Conservation (phyloP, 495 filamentous ascomycete species). For the Talaromyces wortmannii region DNA sequence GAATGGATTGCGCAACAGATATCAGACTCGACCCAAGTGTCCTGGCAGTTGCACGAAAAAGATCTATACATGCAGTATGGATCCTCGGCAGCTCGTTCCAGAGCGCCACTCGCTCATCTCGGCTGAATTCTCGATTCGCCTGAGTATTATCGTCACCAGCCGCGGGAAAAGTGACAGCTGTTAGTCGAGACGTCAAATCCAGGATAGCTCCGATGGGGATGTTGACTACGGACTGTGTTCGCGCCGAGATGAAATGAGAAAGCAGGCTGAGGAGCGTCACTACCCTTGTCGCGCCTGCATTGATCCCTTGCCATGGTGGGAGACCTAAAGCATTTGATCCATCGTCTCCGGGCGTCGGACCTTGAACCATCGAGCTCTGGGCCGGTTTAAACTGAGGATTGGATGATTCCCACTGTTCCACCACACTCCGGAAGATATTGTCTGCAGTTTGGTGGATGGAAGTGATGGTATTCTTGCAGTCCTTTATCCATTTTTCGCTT, state of each 20-base stretch:
- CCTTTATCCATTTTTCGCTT: conserved; percentile 65
- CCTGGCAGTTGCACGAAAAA: conserved; percentile 46
- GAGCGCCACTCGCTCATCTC: conserved; percentile 71
- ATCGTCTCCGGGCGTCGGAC: conserved; percentile 28
- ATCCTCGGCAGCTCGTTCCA: conserved; percentile 65
- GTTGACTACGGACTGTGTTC: conserved; percentile 53
- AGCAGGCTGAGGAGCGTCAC: conserved; percentile 50
- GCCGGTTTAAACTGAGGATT: conserved; percentile 19
- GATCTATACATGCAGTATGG: conserved; percentile 57
- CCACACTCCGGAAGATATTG: conserved; percentile 64
- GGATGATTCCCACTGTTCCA: conserved; percentile 71
- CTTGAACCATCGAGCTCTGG: conserved; percentile 20
- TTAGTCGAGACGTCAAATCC: conserved; percentile 60
- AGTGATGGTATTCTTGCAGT: conserved; percentile 49
- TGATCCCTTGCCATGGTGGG: conserved; percentile 62
- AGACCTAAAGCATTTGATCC: conserved; percentile 44
- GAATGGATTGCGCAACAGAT: conserved; percentile 47
- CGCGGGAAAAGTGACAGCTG: conserved; percentile 55
- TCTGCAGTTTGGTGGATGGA: conserved; percentile 62
- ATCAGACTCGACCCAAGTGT: conserved; percentile 46
- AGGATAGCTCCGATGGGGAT: conserved; percentile 58
- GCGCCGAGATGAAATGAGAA: conserved; percentile 46
- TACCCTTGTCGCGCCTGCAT: conserved; percentile 62
- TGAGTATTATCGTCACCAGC: conserved; percentile 23
- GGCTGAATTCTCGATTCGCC: conserved; percentile 58